phyloP scores from a whole-genome alignment of 805 yeast species.

The Starmerella potacharoeniae region DNA sequence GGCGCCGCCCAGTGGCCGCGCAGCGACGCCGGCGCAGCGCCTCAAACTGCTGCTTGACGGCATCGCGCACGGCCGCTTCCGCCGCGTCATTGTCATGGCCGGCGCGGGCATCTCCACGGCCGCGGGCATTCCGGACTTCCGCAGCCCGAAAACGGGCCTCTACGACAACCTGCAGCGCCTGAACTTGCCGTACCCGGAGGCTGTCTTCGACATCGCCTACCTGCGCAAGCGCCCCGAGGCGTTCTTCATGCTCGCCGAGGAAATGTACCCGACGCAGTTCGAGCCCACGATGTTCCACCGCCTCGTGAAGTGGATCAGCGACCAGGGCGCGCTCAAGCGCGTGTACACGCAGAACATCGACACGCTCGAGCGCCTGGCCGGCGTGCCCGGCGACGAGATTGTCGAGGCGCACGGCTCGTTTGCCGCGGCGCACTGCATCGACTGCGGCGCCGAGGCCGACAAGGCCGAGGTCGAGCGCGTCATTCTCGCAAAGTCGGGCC shows the following conservation, averaged over 20 bases:
- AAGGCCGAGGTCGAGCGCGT: slow-evolving; percentile 18
- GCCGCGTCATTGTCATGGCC: slow-evolving; percentile 31
- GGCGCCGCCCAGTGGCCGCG: background rate
- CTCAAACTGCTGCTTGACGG: slow-evolving; percentile 10
- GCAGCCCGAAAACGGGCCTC: slow-evolving; percentile 73
- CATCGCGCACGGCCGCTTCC: slow-evolving; percentile 16
- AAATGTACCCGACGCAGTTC: slow-evolving; percentile 79
- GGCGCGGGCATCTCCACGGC: slow-evolving; percentile 95
- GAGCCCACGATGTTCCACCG: slow-evolving; percentile 73
- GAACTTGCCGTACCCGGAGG: slow-evolving; percentile 83
- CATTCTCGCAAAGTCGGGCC: slow-evolving; percentile 16
- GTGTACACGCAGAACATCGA: slow-evolving; percentile 91
- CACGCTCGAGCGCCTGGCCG: slow-evolving; percentile 78
- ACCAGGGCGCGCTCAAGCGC: slow-evolving; percentile 48
- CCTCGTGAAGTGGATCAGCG: slow-evolving; percentile 56
- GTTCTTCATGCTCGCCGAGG: slow-evolving; percentile 72
- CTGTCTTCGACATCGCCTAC: slow-evolving; percentile 83
- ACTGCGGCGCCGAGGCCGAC: slow-evolving; percentile 50
- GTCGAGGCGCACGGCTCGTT: slow-evolving; percentile 96
- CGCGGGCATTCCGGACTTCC: slow-evolving; percentile 91
- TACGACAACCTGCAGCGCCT: slow-evolving; percentile 63
- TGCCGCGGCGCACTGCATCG: slow-evolving; percentile 71
- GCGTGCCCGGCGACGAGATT: slow-evolving; percentile 49
- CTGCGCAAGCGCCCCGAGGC: slow-evolving; percentile 68
- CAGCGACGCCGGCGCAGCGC: background rate